Base-by-base conservation (phyloP, 352 stramenopile species). In the Phytophthora podocarpi region DNA sequence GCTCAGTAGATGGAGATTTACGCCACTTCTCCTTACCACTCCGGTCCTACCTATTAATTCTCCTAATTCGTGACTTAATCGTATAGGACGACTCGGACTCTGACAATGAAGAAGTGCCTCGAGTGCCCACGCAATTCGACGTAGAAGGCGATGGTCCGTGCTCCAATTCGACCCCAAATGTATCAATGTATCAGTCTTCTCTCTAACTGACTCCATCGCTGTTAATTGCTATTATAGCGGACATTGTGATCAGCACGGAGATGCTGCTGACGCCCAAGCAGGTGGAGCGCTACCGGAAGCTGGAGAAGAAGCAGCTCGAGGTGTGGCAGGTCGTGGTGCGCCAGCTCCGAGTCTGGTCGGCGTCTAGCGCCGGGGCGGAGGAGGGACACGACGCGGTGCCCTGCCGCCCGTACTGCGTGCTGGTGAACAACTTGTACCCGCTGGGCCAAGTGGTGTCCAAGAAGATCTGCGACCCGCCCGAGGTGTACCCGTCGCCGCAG, bases 291-390 rank as follows among this genome's bases (percentile, higher is more conserved):
- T 84, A 86, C 53, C 72, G 74, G 12, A 87, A 88, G 47, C 55
- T 93, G 40, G 82, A 89, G 48, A 82, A 93, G 72, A 89, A 79
- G 20, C 71, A 91, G 66, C 67, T 86, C 28, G 86, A 95, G 54
- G 82, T 95, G n/a, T 95, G 86, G 86, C 86, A 95, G 61, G 79
- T 95, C 23, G 86, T 95, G 31, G 84, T 95, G 32, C 86, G 86
- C 23, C 87, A 93, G 57, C 74, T 95, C n/a, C 82, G 86, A 39
- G 86, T 95, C 54, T 95, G 86, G 86, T 93, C 84, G 55, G 86
- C 86, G 30, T 91, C 86, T 4, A 93, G 81, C 49, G 31, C 58
- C 0, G 80, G 79, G n/a, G 78, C 71, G 3, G 80, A 64, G 0
- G 80, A 90, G 6, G 81, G 82, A 20, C 53, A 63, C 1, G 77